phyloP scores from a whole-genome alignment of 75 land plant genomes.

The Selaginella moellendorffii region DNA sequence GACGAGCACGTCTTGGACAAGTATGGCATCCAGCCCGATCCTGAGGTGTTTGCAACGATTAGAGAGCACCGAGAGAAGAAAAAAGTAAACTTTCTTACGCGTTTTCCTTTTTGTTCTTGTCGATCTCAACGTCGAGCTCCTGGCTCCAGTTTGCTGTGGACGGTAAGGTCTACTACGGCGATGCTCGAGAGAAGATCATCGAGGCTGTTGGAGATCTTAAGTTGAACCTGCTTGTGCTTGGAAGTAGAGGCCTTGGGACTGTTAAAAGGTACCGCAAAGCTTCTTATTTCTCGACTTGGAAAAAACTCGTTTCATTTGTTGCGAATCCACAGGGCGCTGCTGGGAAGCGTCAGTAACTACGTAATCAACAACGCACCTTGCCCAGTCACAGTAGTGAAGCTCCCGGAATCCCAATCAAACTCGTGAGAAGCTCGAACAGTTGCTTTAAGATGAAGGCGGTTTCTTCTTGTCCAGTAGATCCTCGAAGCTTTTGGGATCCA shows the following conservation, averaged over 20 bases:
- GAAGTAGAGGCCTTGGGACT: slow-evolving; percentile 63
- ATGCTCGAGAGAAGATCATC: slow-evolving; percentile 59
- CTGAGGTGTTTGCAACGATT: not conserved
- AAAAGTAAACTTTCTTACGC: no score
- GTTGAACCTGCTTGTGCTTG: slow-evolving; percentile 67
- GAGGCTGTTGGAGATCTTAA: slow-evolving; percentile 50
- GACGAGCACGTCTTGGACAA: not conserved
- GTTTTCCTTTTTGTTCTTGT: no score
- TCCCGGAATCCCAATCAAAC: not conserved
- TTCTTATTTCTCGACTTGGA: not conserved
- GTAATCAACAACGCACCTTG: slow-evolving; percentile 57
- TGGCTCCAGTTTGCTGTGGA: no score
- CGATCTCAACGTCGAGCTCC: no score
- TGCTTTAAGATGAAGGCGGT: not conserved
- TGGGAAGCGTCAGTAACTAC: slow-evolving; percentile 68
- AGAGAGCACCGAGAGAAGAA: not conserved
- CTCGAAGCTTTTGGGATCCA: not conserved
- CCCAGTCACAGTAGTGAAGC: slow-evolving; percentile 55
- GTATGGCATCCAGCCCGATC: not conserved
- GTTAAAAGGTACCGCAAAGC: slow-evolving; percentile 35
- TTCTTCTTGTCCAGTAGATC: not conserved
- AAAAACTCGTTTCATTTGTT: not conserved
- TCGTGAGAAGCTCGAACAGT: not conserved
- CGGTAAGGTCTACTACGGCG: slow-evolving; percentile 64
- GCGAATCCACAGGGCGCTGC: slow-evolving; percentile 33